Percentiles rank a stretch among this genome's conserved stretches.
Conservation (phyloP, 306 rosid genomes). For the Inga leiocalycina region DNA sequence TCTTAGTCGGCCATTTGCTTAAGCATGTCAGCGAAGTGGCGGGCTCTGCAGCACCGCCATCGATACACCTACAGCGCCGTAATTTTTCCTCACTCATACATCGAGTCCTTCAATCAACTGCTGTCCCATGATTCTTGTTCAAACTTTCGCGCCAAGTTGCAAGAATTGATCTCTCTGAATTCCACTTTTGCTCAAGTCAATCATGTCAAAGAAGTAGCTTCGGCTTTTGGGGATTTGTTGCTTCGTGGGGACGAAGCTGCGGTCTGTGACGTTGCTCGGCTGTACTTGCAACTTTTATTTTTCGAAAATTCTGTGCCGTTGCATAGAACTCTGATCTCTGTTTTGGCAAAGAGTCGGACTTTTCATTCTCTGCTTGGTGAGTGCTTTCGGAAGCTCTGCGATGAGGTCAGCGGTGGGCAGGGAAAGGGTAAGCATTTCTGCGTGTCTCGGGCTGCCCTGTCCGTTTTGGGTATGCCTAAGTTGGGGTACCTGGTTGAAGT, state of each 20-base stretch:
- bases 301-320: constrained; percentile 74
- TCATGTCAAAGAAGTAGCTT: constrained; percentile 55
- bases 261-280: constrained; percentile 41
- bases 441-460: constrained; percentile 69
- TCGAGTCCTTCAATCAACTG: constrained; percentile 41
- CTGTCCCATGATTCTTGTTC: constrained; percentile 30
- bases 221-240: constrained; percentile 55
- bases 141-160: constrained; percentile 51
- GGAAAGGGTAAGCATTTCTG: constrained; percentile 55
- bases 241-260: constrained; percentile 36
- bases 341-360: constrained; percentile 51
- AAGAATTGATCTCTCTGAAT: constrained; percentile 50
- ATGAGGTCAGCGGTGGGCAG: constrained; percentile 43
- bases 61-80: constrained; percentile 91
- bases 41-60: constrained; percentile 97
- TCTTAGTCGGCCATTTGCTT: constrained; percentile 12
- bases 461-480: constrained; percentile 79
- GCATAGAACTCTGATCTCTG: constrained; percentile 70
- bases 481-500: constrained; percentile 67
- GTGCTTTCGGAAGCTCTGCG: constrained; percentile 54
- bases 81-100: constrained; percentile 58
- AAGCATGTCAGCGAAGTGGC: constrained; percentile 95
- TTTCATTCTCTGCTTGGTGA: constrained; percentile 41
- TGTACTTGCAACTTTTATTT: constrained; percentile 70
- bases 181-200: constrained; percentile 72